Evolutionary conservation across 352 stramenopile species (phyloP).

Genomic region (Pythium vanterpoolii): DNA sequence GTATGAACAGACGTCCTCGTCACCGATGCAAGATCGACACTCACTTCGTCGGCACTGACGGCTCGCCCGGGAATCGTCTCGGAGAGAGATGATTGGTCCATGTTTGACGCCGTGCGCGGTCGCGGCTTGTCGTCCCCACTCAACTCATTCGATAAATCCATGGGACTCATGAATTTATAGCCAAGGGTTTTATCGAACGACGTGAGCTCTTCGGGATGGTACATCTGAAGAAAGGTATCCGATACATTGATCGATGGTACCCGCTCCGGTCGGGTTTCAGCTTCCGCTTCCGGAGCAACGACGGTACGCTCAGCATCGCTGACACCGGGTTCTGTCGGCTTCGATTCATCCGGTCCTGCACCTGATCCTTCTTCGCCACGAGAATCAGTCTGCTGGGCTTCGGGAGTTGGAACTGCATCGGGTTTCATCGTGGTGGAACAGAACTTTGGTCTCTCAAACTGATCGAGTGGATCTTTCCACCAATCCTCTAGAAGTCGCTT

Average conservation of each 20-base stretch:
- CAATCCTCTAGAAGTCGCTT: conserved; percentile 75
- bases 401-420: neutral
- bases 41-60: conserved; percentile 47
- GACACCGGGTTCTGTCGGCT: neutral
- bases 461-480: conserved; percentile 81
- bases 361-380: neutral
- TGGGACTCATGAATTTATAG: conserved; percentile 86
- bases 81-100: conserved; percentile 1
- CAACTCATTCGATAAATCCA: conserved; percentile 69
- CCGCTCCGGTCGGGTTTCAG: neutral
- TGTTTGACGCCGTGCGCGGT: conserved; percentile 27
- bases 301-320: neutral
- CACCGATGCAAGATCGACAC: conserved; percentile 25
- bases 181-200: conserved; percentile 84
- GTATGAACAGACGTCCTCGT: conserved; percentile 24
- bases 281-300: neutral
- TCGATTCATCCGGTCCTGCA: neutral
- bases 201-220: conserved; percentile 80
- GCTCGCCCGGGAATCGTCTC: conserved; percentile 23
- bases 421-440: neutral
- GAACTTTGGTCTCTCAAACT: conserved; percentile 49
- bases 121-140: conserved; percentile 46
- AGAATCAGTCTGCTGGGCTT: neutral
- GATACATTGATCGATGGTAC: conserved; percentile 37
- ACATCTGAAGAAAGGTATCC: conserved; percentile 82